Evolutionary conservation across 2,329 filamentous ascomycete genomes (phyloP), one percentile per base, ranked within the genome.

Genomic region (Colletotrichum orchidophilum): DNA sequence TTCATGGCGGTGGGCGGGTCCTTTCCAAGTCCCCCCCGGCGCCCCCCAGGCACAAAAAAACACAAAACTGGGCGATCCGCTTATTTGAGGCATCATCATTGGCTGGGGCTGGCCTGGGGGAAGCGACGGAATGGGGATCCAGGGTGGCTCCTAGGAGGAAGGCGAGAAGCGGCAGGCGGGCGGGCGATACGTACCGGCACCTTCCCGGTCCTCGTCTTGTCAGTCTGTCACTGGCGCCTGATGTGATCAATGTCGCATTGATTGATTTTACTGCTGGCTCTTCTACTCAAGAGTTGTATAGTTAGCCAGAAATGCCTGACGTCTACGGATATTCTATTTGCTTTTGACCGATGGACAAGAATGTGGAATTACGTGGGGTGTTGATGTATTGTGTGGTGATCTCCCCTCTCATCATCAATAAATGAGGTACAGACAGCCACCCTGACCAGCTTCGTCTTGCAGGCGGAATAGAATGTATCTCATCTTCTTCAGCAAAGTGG

Each of bases 11-110:
- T 33, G 33, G 39, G 39, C 39, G 39, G 39, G 39, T 46, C 39
- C 39, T 46, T 46, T 18, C 39, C 39, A 46, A 46, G 18, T 46
- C 21, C 11, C 39, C 39, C 39, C 39, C 18, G 3, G 35, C 61
- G 21, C 26, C 63, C 63, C 62, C 57, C 63, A 67, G 63, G 68
- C 57, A 67, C 63, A 62, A 55, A 35, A 67, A 50, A 53, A 59
- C 15, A 59, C 63, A 53, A 49, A 46, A 62, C 42, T 27, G 39
- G 57, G 58, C 50, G 52, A 67, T 62, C 31, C 68, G 42, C 29
- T 62, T 26, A 62, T 62, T 58, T 62, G n/a, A 27, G 58, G 57
- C 58, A n/a, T 53, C 27, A 26, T 63, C 52, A 71, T 71, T 71
- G 68, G 68, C 21, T 52, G 52, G 3, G 33, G 31, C 15, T 5